Percentiles rank a stretch among this genome's conserved stretches.
These are phyloP conservation scores for Trichoderma polysporum DNA, from an alignment of 2,329 filamentous ascomycete species.

Conservation along the genomic window DNA sequence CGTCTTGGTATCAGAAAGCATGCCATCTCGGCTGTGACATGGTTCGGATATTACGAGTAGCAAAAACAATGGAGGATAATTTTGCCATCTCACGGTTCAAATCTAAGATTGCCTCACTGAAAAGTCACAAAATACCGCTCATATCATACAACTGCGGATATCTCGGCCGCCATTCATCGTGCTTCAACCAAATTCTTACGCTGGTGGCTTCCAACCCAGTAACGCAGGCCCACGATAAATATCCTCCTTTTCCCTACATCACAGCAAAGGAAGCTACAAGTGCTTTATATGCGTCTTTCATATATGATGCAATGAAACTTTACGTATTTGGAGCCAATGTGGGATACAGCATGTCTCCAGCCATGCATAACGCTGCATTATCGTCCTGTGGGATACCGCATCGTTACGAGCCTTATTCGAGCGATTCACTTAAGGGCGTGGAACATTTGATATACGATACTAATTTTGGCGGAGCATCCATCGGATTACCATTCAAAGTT, in stretches of 20 bases:
- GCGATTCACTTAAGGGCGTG: background rate
- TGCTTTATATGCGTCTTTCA: conserved; percentile 9
- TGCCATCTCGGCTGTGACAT: conserved; percentile 7
- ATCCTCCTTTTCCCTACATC: background rate
- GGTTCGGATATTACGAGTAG: background rate
- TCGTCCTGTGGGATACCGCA: conserved; percentile 9
- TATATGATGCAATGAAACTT: conserved; percentile 12
- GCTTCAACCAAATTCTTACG: conserved; percentile 13
- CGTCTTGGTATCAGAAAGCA: conserved; percentile 15
- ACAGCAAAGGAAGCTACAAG: conserved; percentile 12
- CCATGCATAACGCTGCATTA: conserved; percentile 13
- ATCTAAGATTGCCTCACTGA: background rate
- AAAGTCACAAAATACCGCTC: background rate
- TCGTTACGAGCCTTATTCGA: conserved; percentile 3
- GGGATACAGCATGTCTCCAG: conserved; percentile 16
- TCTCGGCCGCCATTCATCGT: conserved; percentile 1
- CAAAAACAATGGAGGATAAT: conserved; percentile 7
- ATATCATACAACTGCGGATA: conserved; percentile 3
- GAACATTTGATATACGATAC: conserved; percentile 3
- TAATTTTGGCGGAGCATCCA: conserved; percentile 13
- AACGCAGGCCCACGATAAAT: background rate
- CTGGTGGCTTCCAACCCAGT: background rate
- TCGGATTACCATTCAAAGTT: conserved; percentile 12
- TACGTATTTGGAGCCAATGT: conserved; percentile 16
- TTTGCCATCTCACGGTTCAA: background rate